Evolutionary conservation across 768 basidiomycete genomes (phyloP).

Genomic region (Chalciporus chontae): DNA sequence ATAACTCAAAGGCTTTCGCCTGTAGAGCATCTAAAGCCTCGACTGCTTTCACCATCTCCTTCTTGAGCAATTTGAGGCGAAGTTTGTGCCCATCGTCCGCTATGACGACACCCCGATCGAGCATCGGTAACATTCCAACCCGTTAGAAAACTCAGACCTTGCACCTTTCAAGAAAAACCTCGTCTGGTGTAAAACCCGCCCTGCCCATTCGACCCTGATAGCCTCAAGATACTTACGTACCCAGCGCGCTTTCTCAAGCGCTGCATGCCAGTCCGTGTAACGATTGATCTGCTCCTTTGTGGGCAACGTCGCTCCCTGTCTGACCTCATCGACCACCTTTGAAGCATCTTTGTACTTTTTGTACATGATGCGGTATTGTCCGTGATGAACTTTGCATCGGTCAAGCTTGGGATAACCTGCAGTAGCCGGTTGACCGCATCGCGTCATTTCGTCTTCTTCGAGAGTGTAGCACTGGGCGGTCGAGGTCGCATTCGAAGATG

Average conservation of each 20-base stretch:
- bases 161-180: slow-evolving; percentile 33
- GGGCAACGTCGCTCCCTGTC: slow-evolving; percentile 13
- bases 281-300: slow-evolving; percentile 11
- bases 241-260: slow-evolving; percentile 20
- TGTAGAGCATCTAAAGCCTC: slow-evolving; percentile 19
- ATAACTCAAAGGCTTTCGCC: slow-evolving; percentile 14
- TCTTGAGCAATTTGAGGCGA: slow-evolving; percentile 28
- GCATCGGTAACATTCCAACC: no score
- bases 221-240: slow-evolving; percentile 30
- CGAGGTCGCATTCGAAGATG: background rate
- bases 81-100: slow-evolving; percentile 30
- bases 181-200: slow-evolving; percentile 29
- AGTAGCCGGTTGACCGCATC: slow-evolving; percentile 17
- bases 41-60: slow-evolving; percentile 27
- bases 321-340: slow-evolving; percentile 20
- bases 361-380: slow-evolving; percentile 23
- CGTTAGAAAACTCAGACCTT: no score
- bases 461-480: slow-evolving; percentile 16
- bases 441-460: slow-evolving; percentile 26
- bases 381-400: slow-evolving; percentile 26
- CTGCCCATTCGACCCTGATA: slow-evolving; percentile 30
- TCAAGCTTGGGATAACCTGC: slow-evolving; percentile 14
- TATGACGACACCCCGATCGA: background rate
- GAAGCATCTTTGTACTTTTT: slow-evolving; percentile 28
- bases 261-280: slow-evolving; percentile 9